phyloP scores from a whole-genome alignment of 208 protist species.

The Porcisia hertigi region DNA sequence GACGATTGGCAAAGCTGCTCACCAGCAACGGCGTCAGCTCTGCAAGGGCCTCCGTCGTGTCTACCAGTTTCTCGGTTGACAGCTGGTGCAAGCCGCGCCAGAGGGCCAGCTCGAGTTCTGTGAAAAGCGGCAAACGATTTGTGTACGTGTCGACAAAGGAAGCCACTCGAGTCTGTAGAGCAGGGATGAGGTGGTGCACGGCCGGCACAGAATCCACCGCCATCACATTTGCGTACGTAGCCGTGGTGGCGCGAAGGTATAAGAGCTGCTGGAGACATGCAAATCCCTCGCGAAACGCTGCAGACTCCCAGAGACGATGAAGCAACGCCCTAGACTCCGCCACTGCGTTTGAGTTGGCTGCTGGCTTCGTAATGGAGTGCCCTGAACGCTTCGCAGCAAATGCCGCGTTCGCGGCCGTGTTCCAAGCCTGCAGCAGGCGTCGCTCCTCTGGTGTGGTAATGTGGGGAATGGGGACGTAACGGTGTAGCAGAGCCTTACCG shows the following conservation, averaged over 20 bases:
- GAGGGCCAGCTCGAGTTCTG: conserved; percentile 58
- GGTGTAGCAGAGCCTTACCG: conserved; percentile 40
- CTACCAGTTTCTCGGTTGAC: conserved; percentile 6
- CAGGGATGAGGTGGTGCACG: conserved; percentile 20
- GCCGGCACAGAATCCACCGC: neutral
- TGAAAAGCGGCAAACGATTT: conserved; percentile 46
- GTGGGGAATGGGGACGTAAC: conserved; percentile 51
- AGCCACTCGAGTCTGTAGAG: conserved; percentile 34
- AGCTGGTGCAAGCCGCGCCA: conserved; percentile 59
- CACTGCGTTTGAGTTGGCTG: neutral
- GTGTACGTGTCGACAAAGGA: conserved; percentile 70
- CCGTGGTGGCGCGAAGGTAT: conserved; percentile 19
- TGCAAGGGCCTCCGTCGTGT: conserved; percentile 23
- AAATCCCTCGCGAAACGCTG: conserved; percentile 81
- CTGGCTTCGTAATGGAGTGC: neutral
- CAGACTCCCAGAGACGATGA: conserved; percentile 58
- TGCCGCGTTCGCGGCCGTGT: conserved; percentile 4
- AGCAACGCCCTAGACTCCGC: conserved; percentile 19
- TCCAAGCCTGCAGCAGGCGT: conserved; percentile 41
- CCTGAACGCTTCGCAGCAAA: neutral
- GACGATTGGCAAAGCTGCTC: conserved; percentile 56
- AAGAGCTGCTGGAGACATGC: conserved; percentile 58
- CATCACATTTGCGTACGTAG: conserved; percentile 10
- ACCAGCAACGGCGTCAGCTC: conserved; percentile 65
- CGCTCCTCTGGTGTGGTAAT: conserved; percentile 82